Evolutionary conservation across 768 basidiomycete species (phyloP).

Genomic region (Suillus subalutaceus): DNA sequence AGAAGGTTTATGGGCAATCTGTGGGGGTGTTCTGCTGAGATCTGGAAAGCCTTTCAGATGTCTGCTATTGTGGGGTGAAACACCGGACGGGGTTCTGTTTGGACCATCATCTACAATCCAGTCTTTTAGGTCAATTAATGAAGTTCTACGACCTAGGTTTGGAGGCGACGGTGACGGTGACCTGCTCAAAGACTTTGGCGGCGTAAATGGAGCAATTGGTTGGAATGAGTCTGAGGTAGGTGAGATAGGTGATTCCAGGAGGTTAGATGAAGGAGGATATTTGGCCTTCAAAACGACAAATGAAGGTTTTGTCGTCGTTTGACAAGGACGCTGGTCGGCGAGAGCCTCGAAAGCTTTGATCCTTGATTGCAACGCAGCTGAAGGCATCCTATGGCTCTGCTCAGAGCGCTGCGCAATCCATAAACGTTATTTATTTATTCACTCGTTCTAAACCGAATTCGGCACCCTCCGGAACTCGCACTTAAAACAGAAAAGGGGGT

Average conservation of each 20-base stretch:
- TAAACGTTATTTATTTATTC: slow-evolving; percentile 2
- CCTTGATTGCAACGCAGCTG: slow-evolving; percentile 55
- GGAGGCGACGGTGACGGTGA: slow-evolving; percentile 51
- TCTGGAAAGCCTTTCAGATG: slow-evolving; percentile 23
- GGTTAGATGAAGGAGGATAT: slow-evolving; percentile 19
- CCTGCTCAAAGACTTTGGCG: slow-evolving; percentile 23
- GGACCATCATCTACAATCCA: slow-evolving; percentile 72
- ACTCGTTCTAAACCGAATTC: background rate
- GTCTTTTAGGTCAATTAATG: slow-evolving; percentile 72
- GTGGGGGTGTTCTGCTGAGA: slow-evolving; percentile 28
- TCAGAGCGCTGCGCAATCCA: slow-evolving; percentile 13
- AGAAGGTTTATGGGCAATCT: slow-evolving; percentile 15
- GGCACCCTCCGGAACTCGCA: background rate
- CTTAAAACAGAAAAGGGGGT: slow-evolving; percentile 3
- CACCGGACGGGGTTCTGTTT: slow-evolving; percentile 22
- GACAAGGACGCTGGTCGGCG: slow-evolving; percentile 24
- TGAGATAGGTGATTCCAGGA: slow-evolving; percentile 55
- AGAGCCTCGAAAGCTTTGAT: slow-evolving; percentile 69
- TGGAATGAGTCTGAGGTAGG: slow-evolving; percentile 45
- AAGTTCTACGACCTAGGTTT: slow-evolving; percentile 47
- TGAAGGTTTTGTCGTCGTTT: slow-evolving; percentile 18
- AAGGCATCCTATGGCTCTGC: slow-evolving; percentile 36
- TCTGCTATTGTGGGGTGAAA: slow-evolving; percentile 14
- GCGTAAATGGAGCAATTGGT: slow-evolving; percentile 44
- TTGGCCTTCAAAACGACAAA: slow-evolving; percentile 11